Conservation (phyloP, 2,329 filamentous ascomycete genomes). For the Verticillium albo-atrum region DNA sequence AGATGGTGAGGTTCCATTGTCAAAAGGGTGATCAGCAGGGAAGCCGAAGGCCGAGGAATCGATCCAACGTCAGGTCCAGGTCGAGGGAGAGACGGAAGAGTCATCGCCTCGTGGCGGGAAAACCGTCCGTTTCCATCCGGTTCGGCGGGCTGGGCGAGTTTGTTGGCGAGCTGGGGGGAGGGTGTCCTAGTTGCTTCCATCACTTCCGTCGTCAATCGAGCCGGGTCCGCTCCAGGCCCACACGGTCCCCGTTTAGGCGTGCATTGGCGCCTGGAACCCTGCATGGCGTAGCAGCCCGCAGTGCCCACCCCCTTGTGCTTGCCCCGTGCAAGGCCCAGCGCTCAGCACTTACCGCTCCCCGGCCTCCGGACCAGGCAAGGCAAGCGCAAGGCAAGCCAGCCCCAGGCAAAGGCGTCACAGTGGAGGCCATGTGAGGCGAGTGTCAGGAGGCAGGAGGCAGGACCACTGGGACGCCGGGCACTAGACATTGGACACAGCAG, state of each 20-base stretch:
- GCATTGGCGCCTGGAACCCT: slow-evolving; percentile 1
- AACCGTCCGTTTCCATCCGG: neutral
- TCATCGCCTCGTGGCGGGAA: neutral
- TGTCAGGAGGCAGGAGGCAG: neutral
- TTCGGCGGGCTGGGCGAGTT: neutral
- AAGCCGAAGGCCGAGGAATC: too few relatives aligned
- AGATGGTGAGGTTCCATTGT: neutral
- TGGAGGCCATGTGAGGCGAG: neutral
- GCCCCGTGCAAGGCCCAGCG: neutral
- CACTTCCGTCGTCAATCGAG: neutral
- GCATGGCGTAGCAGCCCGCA: neutral
- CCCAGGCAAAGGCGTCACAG: neutral
- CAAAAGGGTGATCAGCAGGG: too few relatives aligned
- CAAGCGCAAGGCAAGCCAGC: neutral
- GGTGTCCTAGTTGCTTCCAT: neutral
- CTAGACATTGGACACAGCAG: too few relatives aligned
- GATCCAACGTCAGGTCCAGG: neutral
- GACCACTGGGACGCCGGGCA: neutral
- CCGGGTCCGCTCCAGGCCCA: neutral
- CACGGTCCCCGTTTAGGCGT: neutral
- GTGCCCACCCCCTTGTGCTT: neutral
- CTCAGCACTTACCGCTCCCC: neutral
- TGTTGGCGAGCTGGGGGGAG: too few relatives aligned
- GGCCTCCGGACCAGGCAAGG: neutral
- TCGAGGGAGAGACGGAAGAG: neutral